Conservation (phyloP, 805 yeast species). For the Starmerella floris region DNA sequence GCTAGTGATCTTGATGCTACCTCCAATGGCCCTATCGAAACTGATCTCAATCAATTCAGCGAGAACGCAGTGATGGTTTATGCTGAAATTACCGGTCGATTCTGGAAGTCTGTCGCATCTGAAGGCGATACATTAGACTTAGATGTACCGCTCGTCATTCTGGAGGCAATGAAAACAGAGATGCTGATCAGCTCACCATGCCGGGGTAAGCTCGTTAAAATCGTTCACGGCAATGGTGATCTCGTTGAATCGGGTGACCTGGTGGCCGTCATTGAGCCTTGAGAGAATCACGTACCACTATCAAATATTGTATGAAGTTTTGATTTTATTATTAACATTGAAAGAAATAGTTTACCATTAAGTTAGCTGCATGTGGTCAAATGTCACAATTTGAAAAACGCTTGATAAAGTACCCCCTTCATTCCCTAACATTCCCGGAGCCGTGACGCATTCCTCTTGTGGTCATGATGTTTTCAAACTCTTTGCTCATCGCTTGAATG, state of each 20-base stretch:
- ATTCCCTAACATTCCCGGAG: too few relatives aligned
- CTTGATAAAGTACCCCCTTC: too few relatives aligned
- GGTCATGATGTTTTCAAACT: too few relatives aligned
- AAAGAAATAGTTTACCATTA: too few relatives aligned
- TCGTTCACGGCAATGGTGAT: conserved; percentile 71
- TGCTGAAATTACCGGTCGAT: conserved; percentile 92
- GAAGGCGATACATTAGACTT: conserved; percentile 62
- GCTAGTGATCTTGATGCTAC: conserved; percentile 31
- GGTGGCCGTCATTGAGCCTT: conserved; percentile 62
- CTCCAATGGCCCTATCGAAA: conserved; percentile 14
- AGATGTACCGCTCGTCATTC: conserved; percentile 73
- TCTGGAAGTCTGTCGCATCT: conserved; percentile 76
- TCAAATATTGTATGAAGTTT: too few relatives aligned
- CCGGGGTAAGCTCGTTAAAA: conserved; percentile 23
- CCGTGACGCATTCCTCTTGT: too few relatives aligned
- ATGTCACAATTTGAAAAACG: too few relatives aligned
- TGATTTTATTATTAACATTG: too few relatives aligned
- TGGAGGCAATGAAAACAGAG: conserved; percentile 98
- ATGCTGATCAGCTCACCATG: conserved; percentile 68
- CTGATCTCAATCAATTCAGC: conserved; percentile 44
- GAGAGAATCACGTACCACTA: neutral
- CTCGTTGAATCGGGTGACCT: conserved; percentile 95
- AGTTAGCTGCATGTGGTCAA: too few relatives aligned
- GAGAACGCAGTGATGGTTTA: conserved; percentile 75
- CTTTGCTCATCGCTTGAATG: too few relatives aligned